Evolutionary conservation across 805 yeast species (phyloP), one percentile per base, ranked within the genome.

Genomic region (Yarrowia sp.): DNA sequence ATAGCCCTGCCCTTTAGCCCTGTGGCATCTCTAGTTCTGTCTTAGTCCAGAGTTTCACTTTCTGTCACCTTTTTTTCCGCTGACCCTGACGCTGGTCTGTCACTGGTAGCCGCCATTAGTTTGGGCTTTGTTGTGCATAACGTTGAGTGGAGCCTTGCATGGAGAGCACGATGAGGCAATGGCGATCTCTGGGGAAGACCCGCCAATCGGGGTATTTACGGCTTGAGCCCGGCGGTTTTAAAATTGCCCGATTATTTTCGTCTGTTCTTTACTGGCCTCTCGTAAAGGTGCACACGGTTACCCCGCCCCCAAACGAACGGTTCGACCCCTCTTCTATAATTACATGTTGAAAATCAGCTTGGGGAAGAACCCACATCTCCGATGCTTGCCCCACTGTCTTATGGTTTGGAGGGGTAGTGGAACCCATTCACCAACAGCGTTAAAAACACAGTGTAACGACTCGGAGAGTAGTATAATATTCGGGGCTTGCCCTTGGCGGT

Each of bases 61-160:
- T 45, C 35, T 31, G 35, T 31, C 51, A n/a, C 22, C 31, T 43
- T 22, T 31, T 48, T 48, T 35, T 48, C 55, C 55, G 41, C 53
- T 32, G 53, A 10, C 53, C 53, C 53, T 47, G 38, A 15, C 28
- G 28, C 28, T 22, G 28, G 28, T 22, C 28, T 8, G 18, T 7
- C 18, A 31, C 33, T 28, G 28, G 11, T 44, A 47, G 53, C 53
- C 53, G 10, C 53, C 22, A 33, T 32, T 17, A 22, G 38, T 36
- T 36, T 38, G 42, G 33, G 43, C 43, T 22, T 47, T 36, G 42
- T 36, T 36, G 43, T 51, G 58, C 58, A 51, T 51, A 51, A 51
- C 58, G 58, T 51, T 51, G 58, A 38, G 58, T 51, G 58, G 58
- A 38, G 58, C 42, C 58, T 36, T 36, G 58, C 42, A 38, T 17